These are phyloP conservation scores for Salix brachista DNA, from an alignment of 345 rosid species.

Conservation along the genomic window DNA sequence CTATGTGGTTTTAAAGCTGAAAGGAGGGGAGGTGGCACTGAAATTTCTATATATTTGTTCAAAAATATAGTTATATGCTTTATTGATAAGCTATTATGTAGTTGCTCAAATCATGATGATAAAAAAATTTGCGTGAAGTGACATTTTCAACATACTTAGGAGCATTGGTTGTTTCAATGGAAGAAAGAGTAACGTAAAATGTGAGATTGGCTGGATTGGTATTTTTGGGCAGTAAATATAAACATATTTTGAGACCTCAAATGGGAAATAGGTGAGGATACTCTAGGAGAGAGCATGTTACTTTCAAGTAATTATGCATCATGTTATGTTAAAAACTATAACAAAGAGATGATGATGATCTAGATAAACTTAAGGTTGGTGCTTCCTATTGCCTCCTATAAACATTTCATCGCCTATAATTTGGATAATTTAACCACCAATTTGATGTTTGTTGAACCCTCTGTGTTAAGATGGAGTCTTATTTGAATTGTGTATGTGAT, in stretches of 20 bases:
- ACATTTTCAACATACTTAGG: slow-evolving; percentile 47
- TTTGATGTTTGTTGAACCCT: background rate
- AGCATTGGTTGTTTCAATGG: slow-evolving; percentile 9
- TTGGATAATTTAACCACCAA: slow-evolving; percentile 19
- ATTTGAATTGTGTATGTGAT: background rate
- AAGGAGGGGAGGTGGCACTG: slow-evolving; percentile 51
- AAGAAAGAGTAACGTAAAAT: too few relatives aligned
- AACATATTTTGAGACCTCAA: too few relatives aligned
- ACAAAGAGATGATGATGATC: too few relatives aligned
- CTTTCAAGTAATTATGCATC: too few relatives aligned
- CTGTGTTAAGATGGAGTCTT: background rate
- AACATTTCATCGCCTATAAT: too few relatives aligned
- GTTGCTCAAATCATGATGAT: slow-evolving; percentile 39
- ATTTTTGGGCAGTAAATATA: too few relatives aligned
- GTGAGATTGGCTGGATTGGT: too few relatives aligned
- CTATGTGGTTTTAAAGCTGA: slow-evolving; percentile 81
- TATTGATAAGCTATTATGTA: slow-evolving; percentile 71
- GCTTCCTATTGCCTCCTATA: too few relatives aligned
- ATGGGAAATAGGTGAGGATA: too few relatives aligned
- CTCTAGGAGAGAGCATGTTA: too few relatives aligned
- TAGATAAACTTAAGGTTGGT: too few relatives aligned
- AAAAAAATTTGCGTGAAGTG: slow-evolving; percentile 21
- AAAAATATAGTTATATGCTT: slow-evolving; percentile 62
- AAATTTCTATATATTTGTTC: slow-evolving; percentile 50
- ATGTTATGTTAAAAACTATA: too few relatives aligned